phyloP scores from a whole-genome alignment of 441 rosid species.

The Corymbia calophylla region DNA sequence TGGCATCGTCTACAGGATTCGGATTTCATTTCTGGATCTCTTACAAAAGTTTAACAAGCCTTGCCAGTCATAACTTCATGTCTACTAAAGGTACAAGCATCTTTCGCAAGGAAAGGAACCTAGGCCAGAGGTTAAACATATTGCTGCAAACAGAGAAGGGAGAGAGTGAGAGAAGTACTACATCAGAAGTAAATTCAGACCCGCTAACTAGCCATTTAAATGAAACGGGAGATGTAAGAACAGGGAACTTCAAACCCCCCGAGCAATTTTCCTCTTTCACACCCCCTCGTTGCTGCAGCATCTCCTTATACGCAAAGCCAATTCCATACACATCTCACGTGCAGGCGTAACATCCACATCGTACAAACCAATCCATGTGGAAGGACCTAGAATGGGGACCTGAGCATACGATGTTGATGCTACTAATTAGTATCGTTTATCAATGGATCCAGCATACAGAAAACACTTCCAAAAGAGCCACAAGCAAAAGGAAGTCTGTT shows the following conservation, averaged over 20 bases:
- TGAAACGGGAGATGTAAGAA: neutral
- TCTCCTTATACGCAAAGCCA: neutral
- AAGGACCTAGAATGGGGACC: neutral
- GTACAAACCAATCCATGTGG: neutral
- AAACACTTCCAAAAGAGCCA: neutral
- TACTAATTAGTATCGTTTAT: neutral
- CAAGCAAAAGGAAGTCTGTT: neutral
- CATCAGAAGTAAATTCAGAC: neutral
- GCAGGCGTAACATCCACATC: neutral
- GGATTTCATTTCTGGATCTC: neutral
- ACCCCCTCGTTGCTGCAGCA: neutral
- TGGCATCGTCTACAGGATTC: neutral
- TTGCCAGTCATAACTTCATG: neutral
- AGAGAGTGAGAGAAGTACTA: neutral
- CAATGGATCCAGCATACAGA: neutral
- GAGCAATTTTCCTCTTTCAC: neutral
- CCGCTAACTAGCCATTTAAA: neutral
- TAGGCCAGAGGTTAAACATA: neutral
- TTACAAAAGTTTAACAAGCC: neutral
- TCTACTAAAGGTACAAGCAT: neutral
- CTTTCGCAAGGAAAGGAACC: neutral
- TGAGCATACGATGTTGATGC: neutral
- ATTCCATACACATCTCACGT: neutral
- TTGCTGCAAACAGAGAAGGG: neutral
- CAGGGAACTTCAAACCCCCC: neutral